A percentile compares a stretch with the other conserved stretches of the same genome.
These are phyloP conservation scores for Gomphus bonarii DNA, from an alignment of 1,284 basidiomycete genomes.

Conservation along the genomic window DNA sequence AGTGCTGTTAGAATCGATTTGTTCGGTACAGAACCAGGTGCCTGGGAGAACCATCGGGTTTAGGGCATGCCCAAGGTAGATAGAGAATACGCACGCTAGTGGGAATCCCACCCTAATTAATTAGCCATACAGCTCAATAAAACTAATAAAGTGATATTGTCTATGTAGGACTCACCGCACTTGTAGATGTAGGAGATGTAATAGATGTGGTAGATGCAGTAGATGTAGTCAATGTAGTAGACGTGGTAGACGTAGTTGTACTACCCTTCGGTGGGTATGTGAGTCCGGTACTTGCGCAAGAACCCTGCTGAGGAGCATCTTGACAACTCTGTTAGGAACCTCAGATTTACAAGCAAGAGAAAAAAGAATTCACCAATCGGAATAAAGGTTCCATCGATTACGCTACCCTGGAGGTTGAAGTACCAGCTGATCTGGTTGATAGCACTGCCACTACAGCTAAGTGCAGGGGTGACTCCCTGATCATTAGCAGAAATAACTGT, in stretches of 20 bases:
- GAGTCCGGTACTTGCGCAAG: conserved; percentile 49
- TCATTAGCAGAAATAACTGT: not conserved
- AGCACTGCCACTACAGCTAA: conserved; percentile 40
- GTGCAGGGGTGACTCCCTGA: conserved; percentile 41
- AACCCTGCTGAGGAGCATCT: conserved; percentile 43
- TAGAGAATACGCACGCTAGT: not conserved
- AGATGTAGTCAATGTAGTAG: conserved; percentile 18
- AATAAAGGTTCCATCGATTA: conserved; percentile 54
- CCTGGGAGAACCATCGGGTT: not conserved
- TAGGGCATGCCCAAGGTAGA: not conserved
- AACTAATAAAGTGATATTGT: conserved; percentile 8
- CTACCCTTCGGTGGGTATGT: conserved; percentile 50
- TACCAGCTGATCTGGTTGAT: conserved; percentile 55
- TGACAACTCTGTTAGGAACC: not conserved
- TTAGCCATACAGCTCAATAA: not conserved
- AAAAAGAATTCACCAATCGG: conserved; percentile 36
- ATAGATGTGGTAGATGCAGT: conserved; percentile 30
- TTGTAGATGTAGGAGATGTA: conserved; percentile 25
- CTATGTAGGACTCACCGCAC: conserved; percentile 27
- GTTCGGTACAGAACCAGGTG: conserved; percentile 12
- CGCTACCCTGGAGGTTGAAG: conserved; percentile 49
- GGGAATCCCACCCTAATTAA: not conserved
- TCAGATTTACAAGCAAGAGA: not conserved
- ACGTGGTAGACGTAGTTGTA: conserved; percentile 32
- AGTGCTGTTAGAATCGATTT: conserved; percentile 14